Evolutionary conservation across 768 basidiomycete species (phyloP).

Genomic region (Lactarius evosmus): DNA sequence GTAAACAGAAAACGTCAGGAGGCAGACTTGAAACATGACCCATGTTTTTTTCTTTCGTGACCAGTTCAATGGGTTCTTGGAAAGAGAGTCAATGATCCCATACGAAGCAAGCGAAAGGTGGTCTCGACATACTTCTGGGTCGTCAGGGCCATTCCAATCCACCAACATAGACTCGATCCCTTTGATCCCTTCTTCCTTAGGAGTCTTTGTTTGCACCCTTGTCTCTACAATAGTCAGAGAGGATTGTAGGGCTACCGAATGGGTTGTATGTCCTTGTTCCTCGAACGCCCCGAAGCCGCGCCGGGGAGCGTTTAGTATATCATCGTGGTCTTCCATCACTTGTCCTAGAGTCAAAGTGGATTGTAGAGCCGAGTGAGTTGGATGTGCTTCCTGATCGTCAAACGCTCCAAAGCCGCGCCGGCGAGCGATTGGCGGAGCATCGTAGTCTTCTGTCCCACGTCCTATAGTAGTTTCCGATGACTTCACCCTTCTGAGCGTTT

Average conservation of each 20-base stretch:
- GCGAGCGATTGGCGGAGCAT: slow-evolving; percentile 8
- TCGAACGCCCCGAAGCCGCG: not conserved
- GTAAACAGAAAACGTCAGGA: slow-evolving; percentile 38
- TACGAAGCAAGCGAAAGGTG: not conserved
- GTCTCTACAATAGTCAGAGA: not conserved
- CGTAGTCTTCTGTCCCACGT: slow-evolving; percentile 2
- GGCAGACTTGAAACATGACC: slow-evolving; percentile 35
- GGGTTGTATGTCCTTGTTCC: slow-evolving; percentile 1
- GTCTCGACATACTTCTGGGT: slow-evolving; percentile 21
- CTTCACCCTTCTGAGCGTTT: not conserved
- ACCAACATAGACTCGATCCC: slow-evolving; percentile 29
- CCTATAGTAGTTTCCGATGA: slow-evolving; percentile 11
- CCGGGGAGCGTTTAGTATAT: slow-evolving; percentile 1
- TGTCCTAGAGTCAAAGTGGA: not conserved
- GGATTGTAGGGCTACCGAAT: not conserved
- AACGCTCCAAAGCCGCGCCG: not conserved
- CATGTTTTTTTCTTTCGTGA: slow-evolving; percentile 33
- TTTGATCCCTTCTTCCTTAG: slow-evolving; percentile 17
- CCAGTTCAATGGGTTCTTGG: slow-evolving; percentile 32
- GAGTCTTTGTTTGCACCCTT: not conserved
- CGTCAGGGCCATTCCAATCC: slow-evolving; percentile 31
- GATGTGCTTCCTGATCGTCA: slow-evolving; percentile 1
- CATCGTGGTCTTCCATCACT: slow-evolving; percentile 5
- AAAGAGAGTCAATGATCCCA: not conserved
- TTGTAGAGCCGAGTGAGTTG: not conserved